phyloP scores from a whole-genome alignment of 352 stramenopile species.

The Globisporangium lucens region DNA sequence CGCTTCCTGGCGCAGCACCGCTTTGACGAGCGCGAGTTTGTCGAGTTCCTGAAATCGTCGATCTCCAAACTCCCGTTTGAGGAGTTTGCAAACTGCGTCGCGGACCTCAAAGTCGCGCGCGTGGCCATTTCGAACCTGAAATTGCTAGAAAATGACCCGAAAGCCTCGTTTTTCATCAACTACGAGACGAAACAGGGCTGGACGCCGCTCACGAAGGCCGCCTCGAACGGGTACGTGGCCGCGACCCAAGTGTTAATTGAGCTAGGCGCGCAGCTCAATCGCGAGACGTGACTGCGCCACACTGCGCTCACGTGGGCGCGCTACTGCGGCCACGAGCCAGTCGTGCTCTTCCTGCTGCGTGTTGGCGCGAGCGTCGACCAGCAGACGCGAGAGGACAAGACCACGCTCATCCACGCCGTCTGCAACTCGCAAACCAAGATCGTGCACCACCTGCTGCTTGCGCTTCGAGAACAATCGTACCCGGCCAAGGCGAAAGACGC shows the following conservation, averaged over 20 bases:
- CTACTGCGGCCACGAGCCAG: conserved; percentile 66
- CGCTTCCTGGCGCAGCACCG: conserved; percentile 30
- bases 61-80: conserved; percentile 16
- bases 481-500: conserved; percentile 20
- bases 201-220: conserved; percentile 68
- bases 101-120: conserved; percentile 20
- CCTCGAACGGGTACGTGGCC: conserved; percentile 40
- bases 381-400: conserved; percentile 57
- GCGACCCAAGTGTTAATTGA: conserved; percentile 39
- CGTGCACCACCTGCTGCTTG: conserved; percentile 53
- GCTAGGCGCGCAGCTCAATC: conserved; percentile 36
- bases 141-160: conserved; percentile 6
- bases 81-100: conserved; percentile 22
- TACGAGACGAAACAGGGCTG: conserved; percentile 60
- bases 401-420: conserved; percentile 62
- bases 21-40: conserved; percentile 38
- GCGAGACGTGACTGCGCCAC: conserved; percentile 59
- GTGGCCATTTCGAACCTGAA: neutral
- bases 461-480: conserved; percentile 37
- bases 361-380: conserved; percentile 31
- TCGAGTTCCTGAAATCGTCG: conserved; percentile 29
- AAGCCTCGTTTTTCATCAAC: conserved; percentile 37
- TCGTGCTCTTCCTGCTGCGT: conserved; percentile 51
- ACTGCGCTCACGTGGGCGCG: conserved; percentile 74
- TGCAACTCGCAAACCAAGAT: conserved; percentile 51